phyloP scores from a whole-genome alignment of 768 basidiomycete species.

The Tulasnella sp. region DNA sequence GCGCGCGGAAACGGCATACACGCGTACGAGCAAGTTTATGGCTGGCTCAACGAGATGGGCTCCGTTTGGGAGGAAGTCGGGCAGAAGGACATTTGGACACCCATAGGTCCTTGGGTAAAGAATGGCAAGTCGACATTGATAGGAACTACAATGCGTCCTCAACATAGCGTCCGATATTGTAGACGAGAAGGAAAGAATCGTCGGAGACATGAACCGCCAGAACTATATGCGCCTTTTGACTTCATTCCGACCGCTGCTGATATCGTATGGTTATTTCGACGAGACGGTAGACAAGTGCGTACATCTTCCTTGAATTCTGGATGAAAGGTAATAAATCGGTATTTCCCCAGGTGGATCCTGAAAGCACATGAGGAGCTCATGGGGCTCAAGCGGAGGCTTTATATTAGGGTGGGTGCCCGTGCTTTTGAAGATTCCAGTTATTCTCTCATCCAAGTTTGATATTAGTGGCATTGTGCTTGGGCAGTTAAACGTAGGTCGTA shows the following conservation, averaged over 20 bases:
- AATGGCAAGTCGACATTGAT: not conserved
- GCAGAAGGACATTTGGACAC: not conserved
- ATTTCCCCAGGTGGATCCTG: not conserved
- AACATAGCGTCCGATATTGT: not conserved
- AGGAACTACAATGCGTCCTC: not conserved
- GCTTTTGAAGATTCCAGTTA: not conserved
- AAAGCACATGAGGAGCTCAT: not conserved
- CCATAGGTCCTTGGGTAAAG: constrained; percentile 15
- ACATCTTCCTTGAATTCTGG: not conserved
- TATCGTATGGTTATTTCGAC: constrained; percentile 21
- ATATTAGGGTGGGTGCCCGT: not conserved
- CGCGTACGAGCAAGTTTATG: not conserved
- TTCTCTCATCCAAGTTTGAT: not conserved
- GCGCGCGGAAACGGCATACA: not conserved
- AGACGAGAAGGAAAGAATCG: not conserved
- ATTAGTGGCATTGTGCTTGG: constrained; percentile 16
- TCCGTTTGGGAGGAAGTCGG: constrained; percentile 2
- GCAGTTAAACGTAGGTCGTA: not conserved
- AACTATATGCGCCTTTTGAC: not conserved
- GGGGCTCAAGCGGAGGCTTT: not conserved
- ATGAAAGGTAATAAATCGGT: not conserved
- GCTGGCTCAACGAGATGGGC: constrained; percentile 5
- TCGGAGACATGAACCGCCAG: not conserved
- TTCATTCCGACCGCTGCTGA: constrained; percentile 9
- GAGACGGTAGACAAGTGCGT: constrained; percentile 15